Evolutionary conservation across 2,329 filamentous ascomycete species (phyloP), one percentile per base, ranked within the genome.

Genomic region (Teratosphaeria nubilosa): DNA sequence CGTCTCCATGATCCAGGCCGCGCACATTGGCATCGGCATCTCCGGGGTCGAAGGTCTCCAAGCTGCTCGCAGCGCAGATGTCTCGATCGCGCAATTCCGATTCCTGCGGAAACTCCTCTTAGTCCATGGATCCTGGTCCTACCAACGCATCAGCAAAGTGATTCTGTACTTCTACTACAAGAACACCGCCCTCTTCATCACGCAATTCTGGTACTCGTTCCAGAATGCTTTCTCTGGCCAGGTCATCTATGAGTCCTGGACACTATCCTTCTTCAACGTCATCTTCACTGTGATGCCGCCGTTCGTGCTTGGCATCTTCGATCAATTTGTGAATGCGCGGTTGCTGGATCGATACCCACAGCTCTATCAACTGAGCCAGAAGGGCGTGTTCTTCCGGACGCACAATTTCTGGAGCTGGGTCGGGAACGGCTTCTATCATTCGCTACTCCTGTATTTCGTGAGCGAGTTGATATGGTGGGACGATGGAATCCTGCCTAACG

Each of bases 131-230:
- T 87, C 91, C 5, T 99, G 94, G 94, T 95, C 90, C 71, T 99
- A 99, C 72, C 92, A 96, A 72, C 88, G 94, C 59, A 87, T 99
- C 71, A 92, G 88, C 81, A 96, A 95, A 77, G 91, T 95, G 59
- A 97, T 99, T 68, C 75, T 99, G 62, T 99, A 96, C 76, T 97
- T 94, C 6, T 99, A 97, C 74, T 99, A 99, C 81, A 99, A 99
- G 81, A 99, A 99, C 76, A 96, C 97, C 65, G 87, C 91, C 22
- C 80, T 99, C 61, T 99, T 97, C 76, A 91, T 99, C 88, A 99
- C 95, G 60, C 95, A 99, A 72, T 99, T 99, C 72, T 99, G 95
- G 90, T 69, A 94, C 75, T 90, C 91, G 0, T 99, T 99, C 78
- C 91, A 96, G 82, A 99, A 99, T 73, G 89, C 90, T 64, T 99